phyloP scores from a whole-genome alignment of 768 basidiomycete species.

The Lactarius sanguifluus region DNA sequence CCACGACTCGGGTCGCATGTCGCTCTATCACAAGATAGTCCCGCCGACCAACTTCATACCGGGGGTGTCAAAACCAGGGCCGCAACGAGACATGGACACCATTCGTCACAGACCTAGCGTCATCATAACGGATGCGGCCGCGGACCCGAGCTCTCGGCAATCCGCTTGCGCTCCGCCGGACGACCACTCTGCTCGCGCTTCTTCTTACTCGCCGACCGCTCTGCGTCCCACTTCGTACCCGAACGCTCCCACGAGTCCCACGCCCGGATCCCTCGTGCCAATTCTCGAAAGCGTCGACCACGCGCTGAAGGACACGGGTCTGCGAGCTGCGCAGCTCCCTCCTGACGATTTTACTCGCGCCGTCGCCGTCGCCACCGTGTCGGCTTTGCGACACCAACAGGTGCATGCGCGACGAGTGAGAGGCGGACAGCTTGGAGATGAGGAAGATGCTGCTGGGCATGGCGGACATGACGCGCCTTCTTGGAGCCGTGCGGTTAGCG shows the following conservation, averaged over 20 bases:
- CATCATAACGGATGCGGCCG: constrained; percentile 32
- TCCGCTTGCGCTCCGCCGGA: neutral
- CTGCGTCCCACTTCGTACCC: constrained; percentile 58
- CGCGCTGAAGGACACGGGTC: constrained; percentile 60
- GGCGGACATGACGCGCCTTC: constrained; percentile 93
- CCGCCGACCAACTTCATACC: constrained; percentile 38
- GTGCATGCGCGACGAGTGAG: constrained; percentile 49
- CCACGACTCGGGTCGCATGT: constrained; percentile 47
- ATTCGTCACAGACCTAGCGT: constrained; percentile 51
- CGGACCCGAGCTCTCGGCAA: constrained; percentile 10
- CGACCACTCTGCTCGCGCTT: neutral
- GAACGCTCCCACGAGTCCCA: constrained; percentile 34
- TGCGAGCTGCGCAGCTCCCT: constrained; percentile 56
- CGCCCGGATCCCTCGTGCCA: constrained; percentile 51
- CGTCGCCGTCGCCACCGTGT: constrained; percentile 92
- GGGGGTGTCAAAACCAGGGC: constrained; percentile 31
- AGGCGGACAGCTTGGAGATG: constrained; percentile 44
- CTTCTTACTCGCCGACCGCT: constrained; percentile 5
- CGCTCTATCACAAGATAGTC: constrained; percentile 61
- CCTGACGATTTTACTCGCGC: constrained; percentile 91
- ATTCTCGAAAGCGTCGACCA: constrained; percentile 77
- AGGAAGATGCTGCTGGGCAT: constrained; percentile 53
- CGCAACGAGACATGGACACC: constrained; percentile 3
- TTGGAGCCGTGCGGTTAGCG: constrained; percentile 90
- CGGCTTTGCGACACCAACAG: constrained; percentile 81